A percentile compares a stretch with the other conserved stretches of the same genome.
Conservation (phyloP, 441 rosid genomes). For the Arabidopsis lyrata region DNA sequence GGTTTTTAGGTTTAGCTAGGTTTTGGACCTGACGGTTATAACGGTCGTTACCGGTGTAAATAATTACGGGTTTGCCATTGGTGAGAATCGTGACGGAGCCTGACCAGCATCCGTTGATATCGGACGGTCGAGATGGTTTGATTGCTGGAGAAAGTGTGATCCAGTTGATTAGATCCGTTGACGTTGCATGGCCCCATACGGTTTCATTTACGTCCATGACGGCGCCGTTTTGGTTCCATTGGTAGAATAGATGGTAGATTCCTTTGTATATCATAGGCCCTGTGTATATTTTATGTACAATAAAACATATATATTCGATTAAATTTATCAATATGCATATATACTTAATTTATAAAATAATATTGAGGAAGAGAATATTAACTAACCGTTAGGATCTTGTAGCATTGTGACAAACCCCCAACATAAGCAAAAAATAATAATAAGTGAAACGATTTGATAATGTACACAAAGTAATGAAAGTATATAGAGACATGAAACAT, state of each 20-base stretch:
- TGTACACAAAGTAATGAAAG: conserved; percentile 1
- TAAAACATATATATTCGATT: not conserved
- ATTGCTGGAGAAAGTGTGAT: conserved; percentile 54
- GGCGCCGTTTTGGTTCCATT: conserved; percentile 61
- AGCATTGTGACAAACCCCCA: conserved; percentile 18
- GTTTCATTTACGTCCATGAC: conserved; percentile 47
- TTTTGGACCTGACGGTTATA: conserved; percentile 58
- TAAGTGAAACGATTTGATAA: conserved; percentile 2
- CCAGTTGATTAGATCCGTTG: conserved; percentile 67
- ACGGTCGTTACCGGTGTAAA: conserved; percentile 61
- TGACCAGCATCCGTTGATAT: conserved; percentile 63
- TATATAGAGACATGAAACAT: not conserved
- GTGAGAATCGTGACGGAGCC: conserved; percentile 62
- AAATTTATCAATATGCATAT: not conserved
- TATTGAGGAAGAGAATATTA: not conserved
- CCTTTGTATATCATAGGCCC: conserved; percentile 64
- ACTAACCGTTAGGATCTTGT: conserved; percentile 77
- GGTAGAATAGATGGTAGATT: conserved; percentile 65
- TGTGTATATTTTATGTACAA: conserved; percentile 24
- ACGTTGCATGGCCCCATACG: conserved; percentile 70
- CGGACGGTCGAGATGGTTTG: conserved; percentile 57
- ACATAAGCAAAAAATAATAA: conserved; percentile 4
- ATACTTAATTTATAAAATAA: not conserved
- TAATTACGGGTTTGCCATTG: conserved; percentile 49
- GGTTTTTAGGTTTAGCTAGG: conserved; percentile 54